These are phyloP conservation scores for Dactylorhiza incarnata DNA, from an alignment of 106 monocot species.

Conservation along the genomic window DNA sequence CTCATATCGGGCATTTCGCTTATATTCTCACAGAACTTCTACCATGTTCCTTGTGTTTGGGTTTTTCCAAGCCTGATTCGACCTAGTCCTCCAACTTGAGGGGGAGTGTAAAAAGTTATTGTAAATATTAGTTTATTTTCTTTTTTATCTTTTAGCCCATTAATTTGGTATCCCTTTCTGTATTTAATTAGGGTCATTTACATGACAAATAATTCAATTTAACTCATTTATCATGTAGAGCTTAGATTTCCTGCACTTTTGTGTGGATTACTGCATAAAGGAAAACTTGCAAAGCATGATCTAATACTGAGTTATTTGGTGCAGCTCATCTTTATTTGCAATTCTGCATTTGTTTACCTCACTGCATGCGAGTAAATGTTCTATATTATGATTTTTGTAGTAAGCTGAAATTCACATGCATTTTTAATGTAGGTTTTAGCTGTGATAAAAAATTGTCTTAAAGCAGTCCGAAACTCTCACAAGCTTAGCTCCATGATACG, in stretches of 20 bases:
- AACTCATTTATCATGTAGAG: not conserved
- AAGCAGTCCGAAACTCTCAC: constrained; percentile 13
- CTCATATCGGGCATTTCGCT: too few relatives aligned
- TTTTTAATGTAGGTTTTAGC: constrained; percentile 48
- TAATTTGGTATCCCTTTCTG: too few relatives aligned
- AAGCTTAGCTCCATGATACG: constrained; percentile 33
- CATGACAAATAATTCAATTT: too few relatives aligned
- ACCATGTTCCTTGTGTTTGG: too few relatives aligned
- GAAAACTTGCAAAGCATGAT: not conserved
- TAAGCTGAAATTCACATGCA: not conserved
- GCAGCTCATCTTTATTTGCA: not conserved
- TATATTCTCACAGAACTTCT: too few relatives aligned
- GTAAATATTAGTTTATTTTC: too few relatives aligned
- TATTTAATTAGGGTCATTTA: too few relatives aligned
- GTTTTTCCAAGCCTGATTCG: too few relatives aligned
- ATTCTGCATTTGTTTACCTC: not conserved
- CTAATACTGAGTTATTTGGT: not conserved
- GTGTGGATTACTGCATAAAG: not conserved
- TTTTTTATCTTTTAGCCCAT: too few relatives aligned
- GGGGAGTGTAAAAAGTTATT: too few relatives aligned
- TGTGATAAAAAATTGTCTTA: constrained; percentile 60
- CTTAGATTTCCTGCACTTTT: not conserved
- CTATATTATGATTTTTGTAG: not conserved
- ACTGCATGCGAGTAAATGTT: not conserved
- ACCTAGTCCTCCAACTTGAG: too few relatives aligned